Conservation (phyloP, 495 filamentous ascomycete genomes). For the Terfezia claveryi region DNA sequence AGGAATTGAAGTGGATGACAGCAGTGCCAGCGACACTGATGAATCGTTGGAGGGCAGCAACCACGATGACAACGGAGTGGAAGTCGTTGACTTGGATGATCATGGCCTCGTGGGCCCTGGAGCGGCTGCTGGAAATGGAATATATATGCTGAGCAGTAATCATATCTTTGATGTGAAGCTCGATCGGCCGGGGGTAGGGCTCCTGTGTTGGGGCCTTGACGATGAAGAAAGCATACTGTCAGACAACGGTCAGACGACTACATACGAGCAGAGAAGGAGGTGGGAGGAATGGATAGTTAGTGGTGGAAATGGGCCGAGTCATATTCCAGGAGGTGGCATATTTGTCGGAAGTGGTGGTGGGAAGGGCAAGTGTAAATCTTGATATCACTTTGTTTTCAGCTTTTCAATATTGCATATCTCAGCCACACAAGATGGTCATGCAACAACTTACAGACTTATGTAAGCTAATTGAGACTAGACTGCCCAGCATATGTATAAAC, state of each 20-base stretch:
- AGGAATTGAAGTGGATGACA: neutral
- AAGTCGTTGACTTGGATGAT: neutral
- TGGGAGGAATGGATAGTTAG: neutral
- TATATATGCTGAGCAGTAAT: neutral
- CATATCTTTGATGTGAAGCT: neutral
- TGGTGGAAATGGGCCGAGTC: neutral
- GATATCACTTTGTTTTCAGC: too few species aligned
- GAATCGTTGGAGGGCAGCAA: neutral
- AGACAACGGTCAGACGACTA: neutral
- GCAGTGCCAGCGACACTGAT: neutral
- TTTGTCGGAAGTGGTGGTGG: too few species aligned
- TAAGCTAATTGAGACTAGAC: too few species aligned
- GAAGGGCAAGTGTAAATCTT: too few species aligned
- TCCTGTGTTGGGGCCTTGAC: neutral
- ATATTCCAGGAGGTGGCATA: too few species aligned
- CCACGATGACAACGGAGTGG: neutral
- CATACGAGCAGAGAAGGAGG: constrained; percentile 1
- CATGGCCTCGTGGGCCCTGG: neutral
- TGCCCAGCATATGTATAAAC: too few species aligned
- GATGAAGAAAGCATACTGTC: neutral
- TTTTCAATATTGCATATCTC: too few species aligned
- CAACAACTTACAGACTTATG: too few species aligned
- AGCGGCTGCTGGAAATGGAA: neutral
- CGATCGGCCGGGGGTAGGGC: neutral
- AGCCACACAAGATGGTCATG: too few species aligned